phyloP scores from a whole-genome alignment of 305 asterid genomes.

The Fraxinus latifolia region DNA sequence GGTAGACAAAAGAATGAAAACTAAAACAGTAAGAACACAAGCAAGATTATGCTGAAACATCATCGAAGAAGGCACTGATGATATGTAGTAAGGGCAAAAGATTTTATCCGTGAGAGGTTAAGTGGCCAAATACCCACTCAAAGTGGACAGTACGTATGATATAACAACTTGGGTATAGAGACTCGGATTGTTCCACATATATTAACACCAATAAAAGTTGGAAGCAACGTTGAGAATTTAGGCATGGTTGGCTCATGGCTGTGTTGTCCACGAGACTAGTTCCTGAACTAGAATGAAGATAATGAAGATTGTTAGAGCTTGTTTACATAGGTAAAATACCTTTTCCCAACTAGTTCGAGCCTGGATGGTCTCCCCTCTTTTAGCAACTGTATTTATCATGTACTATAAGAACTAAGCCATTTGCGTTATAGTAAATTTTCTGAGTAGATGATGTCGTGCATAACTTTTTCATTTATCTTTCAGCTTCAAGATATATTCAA shows the following conservation, averaged over 20 bases:
- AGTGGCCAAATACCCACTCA: neutral
- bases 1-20: neutral
- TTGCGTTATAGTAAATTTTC: neutral
- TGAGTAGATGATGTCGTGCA: neutral
- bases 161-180: neutral
- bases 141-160: neutral
- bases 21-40: neutral
- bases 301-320: neutral
- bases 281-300: neutral
- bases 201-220: neutral
- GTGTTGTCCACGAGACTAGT: neutral
- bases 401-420: neutral
- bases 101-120: neutral
- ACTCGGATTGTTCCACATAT: neutral
- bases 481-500: neutral
- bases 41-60: constrained; percentile 2
- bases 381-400: neutral
- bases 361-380: neutral
- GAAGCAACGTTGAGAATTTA: neutral
- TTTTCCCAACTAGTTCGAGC: neutral
- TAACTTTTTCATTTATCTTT: neutral
- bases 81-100: neutral
- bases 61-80: neutral
- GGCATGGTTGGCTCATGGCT: neutral
- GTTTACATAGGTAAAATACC: neutral